Percentiles rank a stretch among this genome's conserved stretches.
These are phyloP conservation scores for Huntiella decipiens DNA, from an alignment of 2,329 filamentous ascomycete genomes.

Conservation along the genomic window DNA sequence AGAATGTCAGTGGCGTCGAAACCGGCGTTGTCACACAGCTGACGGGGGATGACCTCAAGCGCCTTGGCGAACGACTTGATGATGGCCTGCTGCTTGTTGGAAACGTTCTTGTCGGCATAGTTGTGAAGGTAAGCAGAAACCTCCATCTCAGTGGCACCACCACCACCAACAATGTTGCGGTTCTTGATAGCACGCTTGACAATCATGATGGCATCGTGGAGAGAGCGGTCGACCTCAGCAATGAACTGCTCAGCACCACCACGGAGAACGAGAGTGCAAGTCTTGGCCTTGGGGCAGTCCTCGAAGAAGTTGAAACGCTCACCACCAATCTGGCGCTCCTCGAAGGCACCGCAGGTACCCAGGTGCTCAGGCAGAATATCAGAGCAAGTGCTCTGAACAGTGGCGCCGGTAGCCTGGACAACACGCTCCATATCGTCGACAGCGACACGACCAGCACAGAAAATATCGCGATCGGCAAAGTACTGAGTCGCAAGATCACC, in stretches of 20 bases:
- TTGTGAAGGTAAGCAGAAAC: slow-evolving; percentile 81
- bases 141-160: slow-evolving; percentile 93
- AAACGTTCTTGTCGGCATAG: slow-evolving; percentile 81
- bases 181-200: slow-evolving; percentile 97
- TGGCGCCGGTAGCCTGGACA: slow-evolving; percentile 82
- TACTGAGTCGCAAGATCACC: slow-evolving; percentile 94
- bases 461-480: slow-evolving; percentile 94
- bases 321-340: slow-evolving; percentile 91
- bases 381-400: slow-evolving; percentile 86
- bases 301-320: slow-evolving; percentile 99
- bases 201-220: slow-evolving; percentile 99
- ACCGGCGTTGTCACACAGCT: slow-evolving; percentile 94
- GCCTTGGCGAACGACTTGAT: slow-evolving; percentile 98
- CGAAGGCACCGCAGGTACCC: slow-evolving; percentile 74
- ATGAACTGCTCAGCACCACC: slow-evolving; percentile 98
- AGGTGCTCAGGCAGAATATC: slow-evolving; percentile 81
- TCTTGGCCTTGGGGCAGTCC: slow-evolving; percentile 86
- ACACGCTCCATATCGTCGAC: slow-evolving; percentile 90
- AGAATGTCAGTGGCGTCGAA: slow-evolving; percentile 97
- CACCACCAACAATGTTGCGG: slow-evolving; percentile 82
- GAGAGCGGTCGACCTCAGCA: slow-evolving; percentile 88
- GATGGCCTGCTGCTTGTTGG: slow-evolving; percentile 89
- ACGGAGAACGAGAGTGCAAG: slow-evolving; percentile 85
- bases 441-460: slow-evolving; percentile 87
- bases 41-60: slow-evolving; percentile 85